A percentile compares a stretch with the other conserved stretches of the same genome.
Evolutionary conservation across 495 filamentous ascomycete genomes (phyloP).

Genomic region (Lophium mytilinum): DNA sequence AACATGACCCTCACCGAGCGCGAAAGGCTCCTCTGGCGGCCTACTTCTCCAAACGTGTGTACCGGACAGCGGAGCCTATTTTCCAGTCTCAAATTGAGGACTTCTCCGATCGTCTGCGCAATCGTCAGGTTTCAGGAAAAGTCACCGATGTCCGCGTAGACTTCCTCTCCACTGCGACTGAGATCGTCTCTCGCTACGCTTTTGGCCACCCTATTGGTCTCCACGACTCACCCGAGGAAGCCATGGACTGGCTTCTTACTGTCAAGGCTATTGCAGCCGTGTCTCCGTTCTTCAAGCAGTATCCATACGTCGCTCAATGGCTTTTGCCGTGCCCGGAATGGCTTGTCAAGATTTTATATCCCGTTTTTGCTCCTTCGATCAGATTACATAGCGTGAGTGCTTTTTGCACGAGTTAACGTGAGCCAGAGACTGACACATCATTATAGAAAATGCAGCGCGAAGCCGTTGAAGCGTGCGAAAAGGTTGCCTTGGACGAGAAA

Average conservation of each 20-base stretch:
- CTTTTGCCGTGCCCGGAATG: too few species aligned
- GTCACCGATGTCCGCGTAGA: slow-evolving; percentile 1
- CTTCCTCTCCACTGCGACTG: slow-evolving; percentile 1
- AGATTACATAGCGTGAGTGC: not conserved
- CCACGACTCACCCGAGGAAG: not conserved
- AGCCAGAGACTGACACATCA: not conserved
- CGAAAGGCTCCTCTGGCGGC: slow-evolving; percentile 11
- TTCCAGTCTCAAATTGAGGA: slow-evolving; percentile 4
- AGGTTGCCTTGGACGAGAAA: too few species aligned
- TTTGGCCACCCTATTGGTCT: slow-evolving; percentile 4
- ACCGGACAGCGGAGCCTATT: slow-evolving; percentile 1
- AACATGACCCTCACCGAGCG: slow-evolving; percentile 10
- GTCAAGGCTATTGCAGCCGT: too few species aligned
- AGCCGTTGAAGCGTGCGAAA: not conserved
- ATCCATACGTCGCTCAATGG: too few species aligned
- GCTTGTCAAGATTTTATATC: not conserved
- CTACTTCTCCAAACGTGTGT: slow-evolving; percentile 16
- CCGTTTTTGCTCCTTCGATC: not conserved
- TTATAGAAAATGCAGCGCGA: not conserved
- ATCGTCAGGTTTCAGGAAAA: not conserved
- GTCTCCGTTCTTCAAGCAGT: too few species aligned
- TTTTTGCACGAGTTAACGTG: not conserved
- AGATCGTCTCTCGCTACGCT: slow-evolving; percentile 6
- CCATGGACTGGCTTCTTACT: not conserved
- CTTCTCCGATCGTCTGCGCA: slow-evolving; percentile 6